Conservation (phyloP, 352 stramenopile species). For the Pythium chondricola region DNA sequence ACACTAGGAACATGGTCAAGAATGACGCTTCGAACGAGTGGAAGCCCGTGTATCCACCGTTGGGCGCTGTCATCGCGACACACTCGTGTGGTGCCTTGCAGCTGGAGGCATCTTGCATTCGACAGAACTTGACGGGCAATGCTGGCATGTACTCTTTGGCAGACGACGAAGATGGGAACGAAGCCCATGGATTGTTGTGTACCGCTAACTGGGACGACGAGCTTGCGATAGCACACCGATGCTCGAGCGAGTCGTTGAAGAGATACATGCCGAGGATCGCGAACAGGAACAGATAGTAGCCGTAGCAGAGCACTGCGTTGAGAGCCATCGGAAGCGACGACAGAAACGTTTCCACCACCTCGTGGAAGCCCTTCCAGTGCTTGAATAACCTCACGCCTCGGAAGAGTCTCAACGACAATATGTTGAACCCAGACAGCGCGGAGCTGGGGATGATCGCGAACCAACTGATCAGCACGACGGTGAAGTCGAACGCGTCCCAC, state of each 20-base stretch:
- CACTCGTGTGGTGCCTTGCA: slow-evolving; percentile 39
- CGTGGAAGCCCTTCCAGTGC: slow-evolving; percentile 67
- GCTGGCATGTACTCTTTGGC: slow-evolving; percentile 40
- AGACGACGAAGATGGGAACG: slow-evolving; percentile 7
- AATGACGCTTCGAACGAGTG: slow-evolving; percentile 82
- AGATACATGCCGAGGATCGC: slow-evolving; percentile 84
- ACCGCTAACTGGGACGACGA: slow-evolving; percentile 17
- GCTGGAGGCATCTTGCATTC: slow-evolving; percentile 24
- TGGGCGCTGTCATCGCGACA: slow-evolving; percentile 47
- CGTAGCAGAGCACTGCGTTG: slow-evolving; percentile 74
- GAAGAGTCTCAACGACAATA: slow-evolving; percentile 71
- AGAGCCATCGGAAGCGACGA: slow-evolving; percentile 59
- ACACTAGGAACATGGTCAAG: slow-evolving; percentile 75
- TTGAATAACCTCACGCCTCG: slow-evolving; percentile 64
- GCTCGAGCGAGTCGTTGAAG: slow-evolving; percentile 75
- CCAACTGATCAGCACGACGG: slow-evolving; percentile 58
- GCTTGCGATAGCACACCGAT: slow-evolving; percentile 45
- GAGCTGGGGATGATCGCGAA: slow-evolving; percentile 37
- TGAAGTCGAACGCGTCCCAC: slow-evolving; percentile 68
- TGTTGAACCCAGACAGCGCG: slow-evolving; percentile 52
- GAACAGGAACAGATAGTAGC: slow-evolving; percentile 84
- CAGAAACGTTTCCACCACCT: slow-evolving; percentile 76
- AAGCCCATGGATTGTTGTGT: background rate
- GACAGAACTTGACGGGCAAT: slow-evolving; percentile 52
- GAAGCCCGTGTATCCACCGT: slow-evolving; percentile 75